A percentile compares a stretch with the other conserved stretches of the same genome.
Evolutionary conservation across 495 filamentous ascomycete genomes (phyloP).

Genomic region (Chaetomium cochliodes): DNA sequence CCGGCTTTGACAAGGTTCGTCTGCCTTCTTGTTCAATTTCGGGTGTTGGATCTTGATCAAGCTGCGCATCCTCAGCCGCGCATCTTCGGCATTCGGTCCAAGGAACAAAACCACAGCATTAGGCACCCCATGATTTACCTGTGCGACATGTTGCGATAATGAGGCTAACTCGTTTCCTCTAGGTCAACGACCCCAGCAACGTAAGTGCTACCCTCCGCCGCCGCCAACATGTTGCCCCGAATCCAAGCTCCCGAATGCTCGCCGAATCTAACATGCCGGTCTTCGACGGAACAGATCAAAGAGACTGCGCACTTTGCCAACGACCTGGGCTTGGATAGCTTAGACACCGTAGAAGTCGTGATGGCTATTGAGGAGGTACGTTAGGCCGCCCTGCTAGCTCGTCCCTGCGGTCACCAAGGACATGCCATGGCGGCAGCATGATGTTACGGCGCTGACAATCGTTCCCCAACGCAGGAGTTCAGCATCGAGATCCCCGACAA

Average conservation of each 20-base stretch:
- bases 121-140: not conserved
- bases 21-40: slow-evolving; percentile 9
- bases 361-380: slow-evolving; percentile 99
- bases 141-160: not conserved
- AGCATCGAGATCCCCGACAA: slow-evolving; percentile 99
- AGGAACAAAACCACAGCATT: not conserved
- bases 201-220: slow-evolving; percentile 48
- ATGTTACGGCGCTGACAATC: slow-evolving; percentile 3
- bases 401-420: too few relatives aligned
- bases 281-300: slow-evolving; percentile 66
- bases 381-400: not conserved
- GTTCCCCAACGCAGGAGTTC: slow-evolving; percentile 69
- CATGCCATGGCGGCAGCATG: too few relatives aligned
- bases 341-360: slow-evolving; percentile 98
- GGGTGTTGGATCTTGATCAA: too few relatives aligned
- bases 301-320: slow-evolving; percentile 85
- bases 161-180: slow-evolving; percentile 6
- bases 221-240: not conserved
- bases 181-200: slow-evolving; percentile 75
- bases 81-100: too few relatives aligned
- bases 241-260: not conserved
- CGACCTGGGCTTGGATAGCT: slow-evolving; percentile 91
- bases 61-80: too few relatives aligned
- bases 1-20: slow-evolving; percentile 95
- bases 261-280: slow-evolving; percentile 14